Evolutionary conservation across 2,329 filamentous ascomycete genomes (phyloP), one percentile per base, ranked within the genome.

Genomic region (Monosporascus sp.): DNA sequence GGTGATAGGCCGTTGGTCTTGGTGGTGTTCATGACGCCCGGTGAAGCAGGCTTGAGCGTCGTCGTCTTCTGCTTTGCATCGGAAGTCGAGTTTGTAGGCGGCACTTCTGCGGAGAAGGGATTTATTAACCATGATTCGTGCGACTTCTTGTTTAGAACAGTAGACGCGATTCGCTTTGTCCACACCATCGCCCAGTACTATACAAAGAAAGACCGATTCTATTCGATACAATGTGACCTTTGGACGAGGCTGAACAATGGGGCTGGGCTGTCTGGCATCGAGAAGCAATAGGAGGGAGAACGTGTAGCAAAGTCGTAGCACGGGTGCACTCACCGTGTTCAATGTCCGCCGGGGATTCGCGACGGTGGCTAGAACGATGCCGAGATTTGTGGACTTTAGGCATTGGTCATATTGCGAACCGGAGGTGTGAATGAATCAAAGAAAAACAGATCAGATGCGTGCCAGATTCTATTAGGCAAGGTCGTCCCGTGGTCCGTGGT

Each of bases 351-450:
- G 36, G 54, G 24, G 56, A 50, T 49, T 58, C 55, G 50, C 39
- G 54, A 56, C 46, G 50, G 25, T 53, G 52, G 35, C 46, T 38
- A 51, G 55, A 53, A 46, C 50, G 50, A 46, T 60, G 48, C 50
- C 55, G 58, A 54, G 54, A 52, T 59, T 65, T 67, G 38, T 67
- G 64, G 36, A 69, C 51, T 54, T 61, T 68, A 61, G 57, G 65
- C 67, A 68, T 67, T 52, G 66, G 64, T 60, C 50, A 60, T 54
- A 54, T 14, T 24, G 25, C 20, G 20, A 11, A 31, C 9, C 9
- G 9, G 11, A 31, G 9, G 27, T 31, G 27, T 45, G 11, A 17
- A 15, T 15, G 43, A 45, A 25, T 15, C 5, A 20, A 15, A n/a
- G 5, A 45, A 9, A 27, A 45, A 20, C 18, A 22, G n/a, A 43